Conservation (phyloP, 176 grass and related monocot species). For the Pontederia crassipes region DNA sequence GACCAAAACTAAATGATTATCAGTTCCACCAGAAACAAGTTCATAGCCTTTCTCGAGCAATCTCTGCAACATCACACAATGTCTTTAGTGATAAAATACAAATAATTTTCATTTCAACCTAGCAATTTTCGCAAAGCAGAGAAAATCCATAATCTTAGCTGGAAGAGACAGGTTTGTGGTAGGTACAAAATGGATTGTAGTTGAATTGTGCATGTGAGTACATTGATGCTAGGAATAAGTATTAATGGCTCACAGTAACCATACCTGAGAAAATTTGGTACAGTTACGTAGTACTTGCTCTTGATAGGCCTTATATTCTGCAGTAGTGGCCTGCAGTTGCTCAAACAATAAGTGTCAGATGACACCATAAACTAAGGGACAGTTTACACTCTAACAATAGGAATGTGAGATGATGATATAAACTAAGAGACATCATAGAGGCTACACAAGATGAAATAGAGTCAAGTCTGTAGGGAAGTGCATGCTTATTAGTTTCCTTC, state of each 20-base stretch:
- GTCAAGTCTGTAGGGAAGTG: too few relatives aligned
- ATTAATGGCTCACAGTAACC: not conserved
- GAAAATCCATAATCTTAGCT: not conserved
- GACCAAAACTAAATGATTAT: conserved; percentile 98
- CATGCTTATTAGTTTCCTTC: too few relatives aligned
- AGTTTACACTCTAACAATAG: not conserved
- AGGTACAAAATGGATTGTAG: too few relatives aligned
- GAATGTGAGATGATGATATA: not conserved
- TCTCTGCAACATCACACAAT: conserved; percentile 19
- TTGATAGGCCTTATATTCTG: conserved; percentile 85
- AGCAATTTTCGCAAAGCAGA: not conserved
- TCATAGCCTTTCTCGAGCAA: conserved; percentile 74
- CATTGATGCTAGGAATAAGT: conserved; percentile 5
- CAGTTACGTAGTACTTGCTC: conserved; percentile 93
- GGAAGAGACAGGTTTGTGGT: too few relatives aligned
- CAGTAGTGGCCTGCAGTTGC: conserved; percentile 59
- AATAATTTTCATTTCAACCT: not conserved
- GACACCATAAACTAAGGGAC: not conserved
- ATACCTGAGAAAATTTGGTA: conserved; percentile 93
- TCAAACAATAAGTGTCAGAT: conserved; percentile 11
- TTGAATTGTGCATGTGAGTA: not conserved
- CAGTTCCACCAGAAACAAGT: conserved; percentile 92
- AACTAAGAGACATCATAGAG: too few relatives aligned
- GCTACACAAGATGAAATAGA: too few relatives aligned
- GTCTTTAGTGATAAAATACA: not conserved